These are phyloP conservation scores for Letharia lupina DNA, from an alignment of 495 filamentous ascomycete species.

Conservation along the genomic window DNA sequence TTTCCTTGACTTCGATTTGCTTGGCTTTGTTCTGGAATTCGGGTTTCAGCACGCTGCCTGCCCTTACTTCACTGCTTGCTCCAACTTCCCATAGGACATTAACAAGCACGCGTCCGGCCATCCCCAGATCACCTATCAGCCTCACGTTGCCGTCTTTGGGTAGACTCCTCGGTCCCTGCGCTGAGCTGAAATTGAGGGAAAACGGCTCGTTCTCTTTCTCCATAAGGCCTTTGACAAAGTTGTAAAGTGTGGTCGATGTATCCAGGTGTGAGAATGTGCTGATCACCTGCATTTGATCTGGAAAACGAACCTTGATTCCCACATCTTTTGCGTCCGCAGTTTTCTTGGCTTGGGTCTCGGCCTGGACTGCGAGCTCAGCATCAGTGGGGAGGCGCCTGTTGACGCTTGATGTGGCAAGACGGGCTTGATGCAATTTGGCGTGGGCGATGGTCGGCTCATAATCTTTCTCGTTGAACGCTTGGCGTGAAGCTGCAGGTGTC, in stretches of 20 bases:
- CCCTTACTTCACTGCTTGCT: constrained; percentile 35
- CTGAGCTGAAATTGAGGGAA: constrained; percentile 35
- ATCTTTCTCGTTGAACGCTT: constrained; percentile 57
- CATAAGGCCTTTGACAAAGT: constrained; percentile 49
- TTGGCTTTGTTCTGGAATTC: constrained; percentile 59
- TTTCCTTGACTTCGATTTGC: constrained; percentile 51
- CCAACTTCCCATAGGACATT: constrained; percentile 69
- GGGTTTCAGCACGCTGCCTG: constrained; percentile 49
- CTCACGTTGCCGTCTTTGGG: constrained; percentile 41
- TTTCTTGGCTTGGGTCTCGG: constrained; percentile 47
- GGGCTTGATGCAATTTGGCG: constrained; percentile 69
- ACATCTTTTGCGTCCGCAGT: constrained; percentile 59
- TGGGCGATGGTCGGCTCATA: constrained; percentile 81
- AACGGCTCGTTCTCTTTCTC: constrained; percentile 41
- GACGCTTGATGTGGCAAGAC: constrained; percentile 52
- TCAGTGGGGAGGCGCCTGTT: constrained; percentile 51
- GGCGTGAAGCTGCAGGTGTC: constrained; percentile 66
- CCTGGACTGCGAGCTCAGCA: constrained; percentile 38
- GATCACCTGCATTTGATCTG: constrained; percentile 67
- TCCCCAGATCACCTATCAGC: constrained; percentile 64
- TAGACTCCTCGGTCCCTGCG: constrained; percentile 32
- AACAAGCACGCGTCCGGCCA: constrained; percentile 61
- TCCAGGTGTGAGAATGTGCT: constrained; percentile 54
- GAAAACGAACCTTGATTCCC: constrained; percentile 74
- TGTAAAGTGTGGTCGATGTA: constrained; percentile 58